Conservation (phyloP, 2,329 filamentous ascomycete species). For the Paecilomyces sp. region DNA sequence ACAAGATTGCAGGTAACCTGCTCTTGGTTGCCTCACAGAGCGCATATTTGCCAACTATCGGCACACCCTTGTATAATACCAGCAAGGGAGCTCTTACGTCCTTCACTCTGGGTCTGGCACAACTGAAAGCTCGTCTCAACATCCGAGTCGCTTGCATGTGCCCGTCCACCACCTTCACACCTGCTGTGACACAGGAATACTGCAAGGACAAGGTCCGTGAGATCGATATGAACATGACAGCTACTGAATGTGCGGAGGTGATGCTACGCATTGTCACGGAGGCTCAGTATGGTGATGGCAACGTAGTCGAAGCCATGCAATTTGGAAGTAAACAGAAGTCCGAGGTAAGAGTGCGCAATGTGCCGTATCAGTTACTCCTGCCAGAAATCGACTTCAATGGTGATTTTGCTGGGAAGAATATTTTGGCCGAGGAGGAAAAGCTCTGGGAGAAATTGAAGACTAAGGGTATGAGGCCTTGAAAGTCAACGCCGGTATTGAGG, state of each 20-base stretch:
- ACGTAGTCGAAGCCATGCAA: not conserved
- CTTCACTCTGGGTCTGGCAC: not conserved
- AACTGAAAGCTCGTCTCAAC: not conserved
- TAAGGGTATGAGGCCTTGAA: not conserved
- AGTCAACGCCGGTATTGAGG: not conserved
- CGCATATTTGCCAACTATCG: not conserved
- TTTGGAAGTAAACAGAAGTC: not conserved
- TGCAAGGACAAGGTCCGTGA: not conserved
- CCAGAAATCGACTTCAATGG: not conserved
- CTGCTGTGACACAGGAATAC: not conserved
- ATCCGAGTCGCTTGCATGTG: not conserved
- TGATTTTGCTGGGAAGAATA: not conserved
- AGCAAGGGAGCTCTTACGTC: not conserved
- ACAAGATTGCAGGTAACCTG: not conserved
- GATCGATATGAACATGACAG: not conserved
- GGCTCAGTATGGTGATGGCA: not conserved
- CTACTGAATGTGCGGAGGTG: not conserved
- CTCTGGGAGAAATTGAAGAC: not conserved
- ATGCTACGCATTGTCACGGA: not conserved
- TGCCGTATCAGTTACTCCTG: not conserved
- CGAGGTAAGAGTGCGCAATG: not conserved
- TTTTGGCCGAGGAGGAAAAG: not conserved
- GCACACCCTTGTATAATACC: not conserved
- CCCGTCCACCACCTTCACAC: not conserved
- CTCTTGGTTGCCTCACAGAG: not conserved